A percentile compares a stretch with the other conserved stretches of the same genome.
These are phyloP conservation scores for Psidium friedrichsthalianum DNA, from an alignment of 345 rosid species.

Conservation along the genomic window DNA sequence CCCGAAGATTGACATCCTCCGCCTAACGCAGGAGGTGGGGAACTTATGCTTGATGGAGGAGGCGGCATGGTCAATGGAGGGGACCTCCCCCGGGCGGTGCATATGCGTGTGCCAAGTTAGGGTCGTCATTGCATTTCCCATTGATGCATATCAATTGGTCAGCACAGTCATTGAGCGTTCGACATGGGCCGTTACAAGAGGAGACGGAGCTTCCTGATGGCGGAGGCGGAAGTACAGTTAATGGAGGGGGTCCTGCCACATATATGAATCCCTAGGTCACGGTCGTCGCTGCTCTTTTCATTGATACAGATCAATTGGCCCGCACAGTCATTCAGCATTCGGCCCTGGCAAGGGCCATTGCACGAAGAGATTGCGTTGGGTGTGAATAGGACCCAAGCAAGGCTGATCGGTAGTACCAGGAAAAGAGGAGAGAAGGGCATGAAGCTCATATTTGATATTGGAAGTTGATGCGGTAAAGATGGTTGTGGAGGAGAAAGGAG, in stretches of 20 bases:
- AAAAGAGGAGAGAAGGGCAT: not conserved
- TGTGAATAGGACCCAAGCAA: slow-evolving; percentile 9
- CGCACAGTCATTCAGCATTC: slow-evolving; percentile 6
- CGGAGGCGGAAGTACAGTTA: not conserved
- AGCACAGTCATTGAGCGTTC: slow-evolving; percentile 5
- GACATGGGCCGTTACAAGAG: slow-evolving; percentile 16
- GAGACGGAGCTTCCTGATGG: not conserved
- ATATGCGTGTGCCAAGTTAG: slow-evolving; percentile 13
- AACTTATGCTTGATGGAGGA: not conserved
- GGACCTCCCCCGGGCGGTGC: not conserved
- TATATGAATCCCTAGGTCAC: slow-evolving; percentile 5
- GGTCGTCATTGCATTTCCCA: slow-evolving; percentile 26
- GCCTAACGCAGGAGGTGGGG: not conserved
- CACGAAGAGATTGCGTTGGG: not conserved
- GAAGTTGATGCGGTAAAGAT: not conserved
- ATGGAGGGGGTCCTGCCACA: not conserved
- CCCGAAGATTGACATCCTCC: slow-evolving; percentile 6
- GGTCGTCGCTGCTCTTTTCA: slow-evolving; percentile 23
- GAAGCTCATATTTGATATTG: not conserved
- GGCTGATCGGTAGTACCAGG: not conserved
- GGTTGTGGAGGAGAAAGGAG: not conserved
- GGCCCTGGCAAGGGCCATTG: slow-evolving; percentile 18
- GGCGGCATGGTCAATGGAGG: not conserved
- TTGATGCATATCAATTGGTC: slow-evolving; percentile 25
- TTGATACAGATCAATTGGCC: slow-evolving; percentile 26